Evolutionary conservation across 768 basidiomycete genomes (phyloP).

Genomic region (Dioszegia hungarica): DNA sequence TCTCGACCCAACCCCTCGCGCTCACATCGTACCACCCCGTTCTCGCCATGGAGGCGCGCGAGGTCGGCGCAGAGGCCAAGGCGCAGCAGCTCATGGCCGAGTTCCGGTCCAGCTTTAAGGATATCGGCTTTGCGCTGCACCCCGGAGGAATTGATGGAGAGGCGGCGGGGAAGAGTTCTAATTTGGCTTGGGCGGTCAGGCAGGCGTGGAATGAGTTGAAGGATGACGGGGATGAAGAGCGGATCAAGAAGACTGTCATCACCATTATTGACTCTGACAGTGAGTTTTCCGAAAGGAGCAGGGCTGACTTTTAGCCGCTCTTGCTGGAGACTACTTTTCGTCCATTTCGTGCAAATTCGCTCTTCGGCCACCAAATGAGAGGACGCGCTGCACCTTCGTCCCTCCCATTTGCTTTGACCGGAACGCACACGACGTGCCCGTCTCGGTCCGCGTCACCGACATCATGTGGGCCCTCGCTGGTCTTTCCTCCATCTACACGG

Average conservation of each 20-base stretch:
- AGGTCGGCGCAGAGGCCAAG: conserved; percentile 29
- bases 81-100: conserved; percentile 31
- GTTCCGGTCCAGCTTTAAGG: conserved; percentile 31
- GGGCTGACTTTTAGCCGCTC: conserved; percentile 13
- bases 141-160: conserved; percentile 31
- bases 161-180: conserved; percentile 37
- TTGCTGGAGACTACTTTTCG: conserved; percentile 40
- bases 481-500: conserved; percentile 33
- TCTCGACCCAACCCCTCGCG: conserved; percentile 39
- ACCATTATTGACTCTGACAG: conserved; percentile 39
- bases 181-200: conserved; percentile 38
- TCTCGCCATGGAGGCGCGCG: conserved; percentile 38
- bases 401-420: conserved; percentile 35
- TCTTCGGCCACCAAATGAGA: conserved; percentile 15
- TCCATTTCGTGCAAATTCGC: conserved; percentile 33
- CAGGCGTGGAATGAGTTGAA: conserved; percentile 20
- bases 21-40: conserved; percentile 33
- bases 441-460: conserved; percentile 32
- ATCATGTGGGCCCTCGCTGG: conserved; percentile 38
- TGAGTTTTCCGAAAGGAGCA: conserved; percentile 5
- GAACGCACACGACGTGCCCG: conserved; percentile 31
- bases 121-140: conserved; percentile 39
- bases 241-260: conserved; percentile 24
- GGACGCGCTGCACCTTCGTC: conserved; percentile 18
- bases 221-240: conserved; percentile 18